Base-by-base conservation (phyloP, 768 basidiomycete species). In the Suillus lakei region DNA sequence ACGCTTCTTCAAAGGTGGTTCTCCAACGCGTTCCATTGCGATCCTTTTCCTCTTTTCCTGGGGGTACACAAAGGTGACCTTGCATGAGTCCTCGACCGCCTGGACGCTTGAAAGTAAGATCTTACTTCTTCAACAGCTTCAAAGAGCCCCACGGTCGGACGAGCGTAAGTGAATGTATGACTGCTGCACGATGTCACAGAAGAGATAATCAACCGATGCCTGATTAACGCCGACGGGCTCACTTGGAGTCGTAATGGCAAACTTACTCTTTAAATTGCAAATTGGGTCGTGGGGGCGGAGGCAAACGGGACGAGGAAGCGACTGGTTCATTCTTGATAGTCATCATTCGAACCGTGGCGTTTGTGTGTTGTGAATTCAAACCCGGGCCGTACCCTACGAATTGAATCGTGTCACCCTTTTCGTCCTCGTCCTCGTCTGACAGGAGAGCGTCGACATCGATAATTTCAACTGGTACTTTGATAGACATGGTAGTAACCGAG, bases 381-480 rank as follows among this genome's bases (percentile, higher is more conserved):
- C 18, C 51, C 0, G 61, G 55, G 8, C 64, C 67, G 4, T 68
- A 56, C 28, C 75, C 71, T 0, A 70, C 70, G 51, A 65, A 72
- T 7, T 66, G 62, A 1, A 76, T 21, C 50, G 74, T 69, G 9
- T 58, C 38, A 54, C 32, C 21, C 6, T 12, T n/a, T n/a, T 54
- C 53, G 1, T 28, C 56, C 9, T 54, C 53, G 18, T 28, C 56
- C 16, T n/a, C n/a, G n/a, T n/a, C n/a, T n/a, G 36, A 58, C 10
- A 39, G 23, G 26, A 58, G 5, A 21, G 71, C 73, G 51, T 76
- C 75, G 60, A 76, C 68, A 51, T 76, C 75, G 10, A 76, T 78
- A 5, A 69, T 63, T 34, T 68, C 67, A 26, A 38, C 16, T 58
- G 56, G 38, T 39, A 28, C 16, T 18, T 28, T 39, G 56, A 38